Base-by-base conservation (phyloP, 1,284 basidiomycete genomes). In the Trichosporon sp. region DNA sequence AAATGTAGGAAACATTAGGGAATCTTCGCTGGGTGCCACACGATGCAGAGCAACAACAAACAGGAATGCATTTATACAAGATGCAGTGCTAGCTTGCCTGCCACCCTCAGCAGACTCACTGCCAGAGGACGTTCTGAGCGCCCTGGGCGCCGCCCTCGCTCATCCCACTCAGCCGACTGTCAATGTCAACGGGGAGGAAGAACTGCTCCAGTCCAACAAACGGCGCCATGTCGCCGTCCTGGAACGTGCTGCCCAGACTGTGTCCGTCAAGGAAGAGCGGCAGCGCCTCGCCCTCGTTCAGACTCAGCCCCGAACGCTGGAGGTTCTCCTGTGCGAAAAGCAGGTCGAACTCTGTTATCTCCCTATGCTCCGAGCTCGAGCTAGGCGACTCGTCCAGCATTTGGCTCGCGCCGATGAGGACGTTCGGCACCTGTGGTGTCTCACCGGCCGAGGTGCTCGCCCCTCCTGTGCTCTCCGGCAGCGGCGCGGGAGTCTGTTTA, bases 241-340 rank as follows among this genome's bases (percentile, higher is more conserved):
- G 69, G 19, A 66, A 57, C 7, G 64, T 66, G 31, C 67, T 67
- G 2, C 79, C 79, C 11, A 81, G 70, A 7, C 74, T 75, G 56
- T 79, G 76, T 1, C 78, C 79, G 59, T 81, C 78, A 9, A 81
- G 66, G 70, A 80, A 81, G 72, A 80, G 67, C 23, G 78, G 78
- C 31, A 81, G 65, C 36, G 77, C 71, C 62, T 77, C 74, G 16
- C 77, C 76, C 34, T 80, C 78, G 36, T 71, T 69, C 31, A 80
- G 60, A 16, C 68, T 66, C 21, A 80, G 67, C 1, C 80, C 80
- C 1, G 78, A 77, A 49, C 73, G 69, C 62, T 80, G 78, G 56
- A 81, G 69, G 54, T 78, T 73, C 56, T 79, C 77, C 49, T 77
- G 75, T 14, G 77, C 78, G 58, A 80, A 81, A 27, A 75, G 58